Conservation (phyloP, 306 rosid species). For the Canavalia gladiata region DNA sequence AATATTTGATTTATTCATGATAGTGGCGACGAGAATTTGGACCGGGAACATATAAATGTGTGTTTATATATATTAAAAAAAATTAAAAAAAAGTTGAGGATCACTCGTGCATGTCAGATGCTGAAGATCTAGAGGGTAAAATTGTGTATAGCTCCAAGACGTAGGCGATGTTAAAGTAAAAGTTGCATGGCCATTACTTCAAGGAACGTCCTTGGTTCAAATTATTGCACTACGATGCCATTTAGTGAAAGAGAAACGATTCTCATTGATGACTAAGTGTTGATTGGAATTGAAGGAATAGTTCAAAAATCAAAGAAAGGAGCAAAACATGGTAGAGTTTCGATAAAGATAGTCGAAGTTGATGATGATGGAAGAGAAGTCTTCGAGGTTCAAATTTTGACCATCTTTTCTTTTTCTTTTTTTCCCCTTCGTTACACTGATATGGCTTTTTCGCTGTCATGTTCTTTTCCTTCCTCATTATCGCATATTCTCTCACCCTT, state of each 20-base stretch:
- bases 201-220: slow-evolving; percentile 54
- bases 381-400: slow-evolving; percentile 95
- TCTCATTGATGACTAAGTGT: slow-evolving; percentile 52
- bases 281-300: slow-evolving; percentile 56
- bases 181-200: slow-evolving; percentile 65
- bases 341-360: slow-evolving; percentile 98
- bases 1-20: not conserved
- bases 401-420: slow-evolving; percentile 81
- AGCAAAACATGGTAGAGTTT: slow-evolving; percentile 74
- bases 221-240: slow-evolving; percentile 42
- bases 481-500: slow-evolving; percentile 50
- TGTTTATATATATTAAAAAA: not conserved
- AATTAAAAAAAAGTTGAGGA: not conserved
- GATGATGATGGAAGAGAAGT: slow-evolving; percentile 89
- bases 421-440: slow-evolving; percentile 56
- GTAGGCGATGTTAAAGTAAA: slow-evolving; percentile 52
- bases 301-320: slow-evolving; percentile 67
- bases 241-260: slow-evolving; percentile 50
- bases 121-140: slow-evolving; percentile 38
- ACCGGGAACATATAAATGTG: slow-evolving; percentile 21
- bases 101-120: slow-evolving; percentile 58
- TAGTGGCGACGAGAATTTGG: slow-evolving; percentile 35
- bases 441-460: slow-evolving; percentile 79
- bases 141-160: slow-evolving; percentile 46
- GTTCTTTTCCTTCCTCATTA: slow-evolving; percentile 62